phyloP scores from a whole-genome alignment of 306 rosid genomes.

The Vachellia collinsii region DNA sequence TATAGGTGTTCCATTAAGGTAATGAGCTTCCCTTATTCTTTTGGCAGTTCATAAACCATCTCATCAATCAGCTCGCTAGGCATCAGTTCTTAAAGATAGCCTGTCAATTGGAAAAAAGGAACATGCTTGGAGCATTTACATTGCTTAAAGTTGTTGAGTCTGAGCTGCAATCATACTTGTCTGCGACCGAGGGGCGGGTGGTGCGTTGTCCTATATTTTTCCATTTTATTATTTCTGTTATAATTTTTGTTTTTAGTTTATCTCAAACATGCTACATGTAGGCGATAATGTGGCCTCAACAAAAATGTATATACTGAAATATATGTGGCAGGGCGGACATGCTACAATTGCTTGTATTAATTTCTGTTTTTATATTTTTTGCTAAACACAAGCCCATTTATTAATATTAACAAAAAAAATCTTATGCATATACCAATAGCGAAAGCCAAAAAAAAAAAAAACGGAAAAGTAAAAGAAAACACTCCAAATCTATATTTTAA shows the following conservation, averaged over 20 bases:
- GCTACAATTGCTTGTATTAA: background rate
- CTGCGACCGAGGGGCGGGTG: slow-evolving; percentile 94
- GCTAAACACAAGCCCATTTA: no score
- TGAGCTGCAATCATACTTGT: slow-evolving; percentile 83
- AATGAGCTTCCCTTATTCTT: slow-evolving; percentile 30
- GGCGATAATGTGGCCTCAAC: background rate
- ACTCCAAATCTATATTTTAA: background rate
- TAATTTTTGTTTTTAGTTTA: background rate
- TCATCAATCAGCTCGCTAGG: slow-evolving; percentile 90
- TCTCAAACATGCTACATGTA: background rate
- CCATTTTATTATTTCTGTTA: background rate
- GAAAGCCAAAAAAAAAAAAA: no score
- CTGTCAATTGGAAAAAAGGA: slow-evolving; percentile 93
- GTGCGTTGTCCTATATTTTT: slow-evolving; percentile 46
- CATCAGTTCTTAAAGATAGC: slow-evolving; percentile 92
- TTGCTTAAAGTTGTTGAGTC: slow-evolving; percentile 92
- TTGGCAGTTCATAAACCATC: slow-evolving; percentile 94
- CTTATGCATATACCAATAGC: no score
- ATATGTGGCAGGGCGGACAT: background rate
- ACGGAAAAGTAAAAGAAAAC: no score
- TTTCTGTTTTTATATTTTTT: no score
- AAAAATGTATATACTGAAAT: background rate
- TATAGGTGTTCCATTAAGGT: slow-evolving; percentile 22
- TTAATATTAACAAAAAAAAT: no score
- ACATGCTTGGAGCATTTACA: slow-evolving; percentile 92